Base-by-base conservation (phyloP, 2,329 filamentous ascomycete species). In the Seiridium cupressi region DNA sequence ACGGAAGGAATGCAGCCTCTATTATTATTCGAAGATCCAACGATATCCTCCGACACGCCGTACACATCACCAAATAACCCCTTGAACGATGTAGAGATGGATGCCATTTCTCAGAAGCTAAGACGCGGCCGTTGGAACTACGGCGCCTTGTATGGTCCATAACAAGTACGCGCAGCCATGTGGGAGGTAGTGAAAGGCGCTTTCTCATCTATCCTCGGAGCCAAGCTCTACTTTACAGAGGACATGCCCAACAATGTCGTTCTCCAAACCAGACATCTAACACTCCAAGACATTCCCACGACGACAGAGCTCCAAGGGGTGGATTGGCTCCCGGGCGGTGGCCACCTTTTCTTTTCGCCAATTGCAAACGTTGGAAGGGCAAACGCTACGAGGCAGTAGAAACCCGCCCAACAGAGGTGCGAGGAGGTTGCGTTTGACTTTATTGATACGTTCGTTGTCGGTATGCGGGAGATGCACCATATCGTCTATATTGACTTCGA, bases 391-490 rank as follows among this genome's bases (percentile, higher is more conserved):
- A 32, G 32, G 5, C 42, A 44, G 32, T 42, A 35, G n/a, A 31
- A 57, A 7, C 8, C 48, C 7, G 78, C 72, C 72, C 13, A 77
- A 76, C 3, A 63, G 67, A 2, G 78, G 81, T 57, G 74, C 59
- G 66, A 69, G 26, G 66, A 75, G 60, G 70, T 72, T 51, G 32
- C 26, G 4, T 70, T 79, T 38, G 77, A 79, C 62, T 71, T 77
- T 49, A 73, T 79, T 42, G 72, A 73, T 5, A 74, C 75, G 0
- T 78, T 79, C 59, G 70, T 68, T 51, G 73, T 78, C 18, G 77
- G 77, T 6, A 64, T 77, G 65, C 72, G 78, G 78, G 79, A 80
- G 65, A 79, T 80, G 76, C 77, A 75, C 60, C 66, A 73, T 32
- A 75, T 76, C 47, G 69, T 73, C n/a, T 67, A 71, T 66, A 65